Evolutionary conservation across 164 flowering plant genomes (phyloP), one percentile per base, ranked within the genome.

Genomic region (Taxillus chinensis): DNA sequence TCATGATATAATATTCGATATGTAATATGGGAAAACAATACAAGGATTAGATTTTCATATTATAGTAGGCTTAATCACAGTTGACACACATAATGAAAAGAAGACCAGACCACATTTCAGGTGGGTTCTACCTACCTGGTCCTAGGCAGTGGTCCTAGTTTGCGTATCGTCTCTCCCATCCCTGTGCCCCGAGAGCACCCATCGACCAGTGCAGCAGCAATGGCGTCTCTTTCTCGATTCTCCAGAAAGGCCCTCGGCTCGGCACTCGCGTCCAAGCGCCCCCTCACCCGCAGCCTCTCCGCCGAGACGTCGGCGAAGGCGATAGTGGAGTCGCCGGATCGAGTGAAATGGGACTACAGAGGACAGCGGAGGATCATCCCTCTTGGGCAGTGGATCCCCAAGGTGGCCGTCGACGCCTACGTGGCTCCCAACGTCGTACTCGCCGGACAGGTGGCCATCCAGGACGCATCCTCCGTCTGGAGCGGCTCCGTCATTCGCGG

Each of bases 341-440:
- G 89, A 40, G 89, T 89, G 74, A 86, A 82, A 66, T 95, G 97
- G 97, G 99, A 91, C 78, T 91, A 95, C 78, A 73, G 99, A 71
- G 99, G 95, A 0, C 99, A 95, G 74, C 70, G 97, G 52, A 65
- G 63, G 78, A 77, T 87, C 57, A 89, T 95, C 12, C 97, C 99
- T 0, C 62, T 95, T 42, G 99, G 97, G 0, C 99, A 91, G 72
- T 95, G 99, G 99, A 62, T 76, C 45, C 99, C 99, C 15, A 87
- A 87, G 77, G 66, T 95, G 43, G 96, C 99, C 17, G 97, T 95
- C 55, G 99, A 95, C 45, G 99, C 97, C 1, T 95, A 83, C 59
- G 99, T 95, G 9, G 99, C 97, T 0, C 96, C 99, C 4, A 91
- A 95, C 65, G 99, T 95, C 3, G 97, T 95, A 15, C 77, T 95